Conservation (phyloP, 106 monocot species). For the Acorus gramineus region DNA sequence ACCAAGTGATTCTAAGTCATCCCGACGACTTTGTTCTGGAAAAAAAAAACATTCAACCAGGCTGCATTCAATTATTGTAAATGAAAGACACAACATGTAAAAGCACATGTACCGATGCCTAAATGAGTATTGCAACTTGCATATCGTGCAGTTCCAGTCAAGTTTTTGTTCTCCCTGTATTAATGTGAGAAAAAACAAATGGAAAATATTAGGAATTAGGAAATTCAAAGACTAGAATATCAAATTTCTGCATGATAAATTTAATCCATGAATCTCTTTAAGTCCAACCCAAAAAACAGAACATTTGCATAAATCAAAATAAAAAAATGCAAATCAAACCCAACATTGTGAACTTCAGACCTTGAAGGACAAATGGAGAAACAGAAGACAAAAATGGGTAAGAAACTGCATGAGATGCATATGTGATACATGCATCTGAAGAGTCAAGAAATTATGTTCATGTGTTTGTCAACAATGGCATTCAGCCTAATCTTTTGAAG, state of each 20-base stretch:
- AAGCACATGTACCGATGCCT: slow-evolving; percentile 62
- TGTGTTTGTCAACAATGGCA: background rate
- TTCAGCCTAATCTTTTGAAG: too few species aligned
- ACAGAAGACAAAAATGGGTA: too few species aligned
- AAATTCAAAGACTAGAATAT: too few species aligned
- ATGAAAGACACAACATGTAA: background rate
- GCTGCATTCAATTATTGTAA: background rate
- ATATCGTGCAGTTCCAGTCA: slow-evolving; percentile 96
- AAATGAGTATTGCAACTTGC: slow-evolving; percentile 97
- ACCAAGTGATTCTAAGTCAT: slow-evolving; percentile 97
- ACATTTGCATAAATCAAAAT: too few species aligned
- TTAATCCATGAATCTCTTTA: too few species aligned
- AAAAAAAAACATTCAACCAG: slow-evolving; percentile 3
- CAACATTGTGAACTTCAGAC: too few species aligned
- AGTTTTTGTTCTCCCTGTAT: slow-evolving; percentile 78
- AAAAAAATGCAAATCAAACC: too few species aligned
- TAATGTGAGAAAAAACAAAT: background rate
- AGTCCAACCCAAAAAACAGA: too few species aligned
- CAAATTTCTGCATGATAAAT: too few species aligned
- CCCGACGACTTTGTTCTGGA: slow-evolving; percentile 94
- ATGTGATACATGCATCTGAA: background rate
- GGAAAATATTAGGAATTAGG: too few species aligned
- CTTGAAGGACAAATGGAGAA: too few species aligned
- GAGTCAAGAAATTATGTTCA: background rate
- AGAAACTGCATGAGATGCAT: too few species aligned